A percentile compares a stretch with the other conserved stretches of the same genome.
These are phyloP conservation scores for Teunomyces barrocoloradensis DNA, from an alignment of 805 yeast genomes.

Conservation along the genomic window DNA sequence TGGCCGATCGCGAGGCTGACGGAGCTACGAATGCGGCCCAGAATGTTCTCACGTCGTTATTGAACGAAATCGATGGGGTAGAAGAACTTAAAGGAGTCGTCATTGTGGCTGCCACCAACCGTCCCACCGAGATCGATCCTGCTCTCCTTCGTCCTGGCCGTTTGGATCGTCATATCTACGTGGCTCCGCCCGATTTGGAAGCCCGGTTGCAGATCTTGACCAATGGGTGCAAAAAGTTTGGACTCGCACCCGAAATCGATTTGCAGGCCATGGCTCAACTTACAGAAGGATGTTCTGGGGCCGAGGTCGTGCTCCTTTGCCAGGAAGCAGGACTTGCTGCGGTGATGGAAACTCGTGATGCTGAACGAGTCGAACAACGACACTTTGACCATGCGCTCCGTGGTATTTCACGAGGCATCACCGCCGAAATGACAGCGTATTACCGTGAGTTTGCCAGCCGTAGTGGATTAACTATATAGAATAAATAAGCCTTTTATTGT, in stretches of 20 bases:
- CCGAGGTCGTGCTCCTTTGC: constrained; percentile 86
- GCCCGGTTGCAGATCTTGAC: constrained; percentile 78
- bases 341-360: constrained; percentile 69
- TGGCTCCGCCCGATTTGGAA: constrained; percentile 81
- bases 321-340: constrained; percentile 97
- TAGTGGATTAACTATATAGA: constrained; percentile 21
- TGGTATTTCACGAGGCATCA: constrained; percentile 75
- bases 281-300: constrained; percentile 95
- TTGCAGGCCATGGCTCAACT: constrained; percentile 38
- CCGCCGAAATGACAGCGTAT: constrained; percentile 78
- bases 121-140: constrained; percentile 91
- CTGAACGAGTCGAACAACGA: constrained; percentile 49
- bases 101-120: constrained; percentile 92
- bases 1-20: constrained; percentile 64
- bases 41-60: constrained; percentile 83
- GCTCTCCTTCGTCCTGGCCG: constrained; percentile 96
- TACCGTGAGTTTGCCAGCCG: constrained; percentile 54
- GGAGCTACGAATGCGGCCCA: constrained; percentile 67
- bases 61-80: constrained; percentile 96
- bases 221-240: constrained; percentile 68
- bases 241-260: constrained; percentile 45
- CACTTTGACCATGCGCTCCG: constrained; percentile 74
- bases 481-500: constrained; percentile 6
- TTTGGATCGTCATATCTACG: constrained; percentile 88
- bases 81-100: constrained; percentile 93